Base-by-base conservation (phyloP, 2,329 filamentous ascomycete species). In the Neonectria punicea region DNA sequence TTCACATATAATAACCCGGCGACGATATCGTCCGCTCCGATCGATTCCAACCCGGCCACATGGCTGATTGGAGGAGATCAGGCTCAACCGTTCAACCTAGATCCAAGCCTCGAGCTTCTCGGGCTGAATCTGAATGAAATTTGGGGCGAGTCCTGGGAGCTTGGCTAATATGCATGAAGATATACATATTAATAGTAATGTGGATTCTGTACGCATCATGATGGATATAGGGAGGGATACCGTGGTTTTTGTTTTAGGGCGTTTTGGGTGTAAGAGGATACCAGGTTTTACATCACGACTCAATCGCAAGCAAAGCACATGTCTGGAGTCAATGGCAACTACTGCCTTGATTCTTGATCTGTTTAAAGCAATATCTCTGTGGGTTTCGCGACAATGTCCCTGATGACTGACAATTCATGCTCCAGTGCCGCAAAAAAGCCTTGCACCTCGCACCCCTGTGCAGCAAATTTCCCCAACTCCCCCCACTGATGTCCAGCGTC, bases 121-220 rank as follows among this genome's bases (percentile, higher is more conserved):
- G 85, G 85, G 4, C 79, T 85, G 58, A 86, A 87, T 67, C 74
- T 87, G 55, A 86, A 86, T 65, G 85, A 87, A 67, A 78, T 87
- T 58, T 87, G 85, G 85, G 85, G 84, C 44, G 84, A 85, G 67
- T 80, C 80, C 58, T 83, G 81, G 81, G 80, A 82, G 68, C 72
- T 81, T 65, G 80, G 79, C 61, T 80, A 70, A 75, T 60, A 44
- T 46, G 61, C 36, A 53, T 51, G 58, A 64, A 57, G 55, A 67
- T 28, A 68, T 71, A 64, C 58, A 61, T 73, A 70, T 71, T 74
- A 65, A 70, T 73, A 71, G 68, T 63, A 67, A 66, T 53, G 50
- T 62, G 61, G 57, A 67, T 54, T 58, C 39, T 58, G 39, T 53
- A 54, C 32, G 50, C 32, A 13, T 61, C 41, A 61, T 56, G 58